A percentile compares a stretch with the other conserved stretches of the same genome.
Evolutionary conservation across 2,329 filamentous ascomycete species (phyloP).

Genomic region (Cadophora gregata): DNA sequence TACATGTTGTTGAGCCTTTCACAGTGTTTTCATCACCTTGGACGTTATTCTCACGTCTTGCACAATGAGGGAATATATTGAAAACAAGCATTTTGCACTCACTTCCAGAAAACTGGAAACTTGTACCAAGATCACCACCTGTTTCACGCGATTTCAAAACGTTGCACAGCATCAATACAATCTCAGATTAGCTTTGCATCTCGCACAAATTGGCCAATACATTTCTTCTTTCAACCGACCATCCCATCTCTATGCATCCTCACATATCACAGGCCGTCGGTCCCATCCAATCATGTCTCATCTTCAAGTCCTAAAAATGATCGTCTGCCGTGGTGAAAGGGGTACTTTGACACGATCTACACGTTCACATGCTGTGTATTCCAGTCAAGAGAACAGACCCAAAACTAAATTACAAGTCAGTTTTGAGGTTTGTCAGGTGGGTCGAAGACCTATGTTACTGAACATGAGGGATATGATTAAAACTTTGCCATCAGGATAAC

Average conservation of each 20-base stretch:
- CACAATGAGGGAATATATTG: background rate
- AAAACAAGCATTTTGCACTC: background rate
- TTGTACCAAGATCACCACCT: background rate
- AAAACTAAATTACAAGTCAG: background rate
- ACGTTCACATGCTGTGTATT: background rate
- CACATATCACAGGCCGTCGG: background rate
- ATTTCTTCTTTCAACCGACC: background rate
- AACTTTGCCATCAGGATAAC: background rate
- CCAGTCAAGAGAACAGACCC: constrained; percentile 3
- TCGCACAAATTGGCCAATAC: background rate
- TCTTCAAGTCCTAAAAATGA: background rate
- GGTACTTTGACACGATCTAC: background rate
- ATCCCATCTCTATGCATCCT: background rate
- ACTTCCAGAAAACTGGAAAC: background rate
- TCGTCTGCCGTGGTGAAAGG: background rate
- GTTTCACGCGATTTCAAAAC: background rate
- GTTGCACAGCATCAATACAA: background rate
- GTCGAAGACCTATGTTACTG: background rate
- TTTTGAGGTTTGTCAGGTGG: background rate
- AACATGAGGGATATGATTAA: background rate
- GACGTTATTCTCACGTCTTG: background rate
- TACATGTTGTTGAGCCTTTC: background rate
- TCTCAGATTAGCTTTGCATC: constrained; percentile 1
- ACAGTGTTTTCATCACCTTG: background rate
- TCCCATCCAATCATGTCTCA: background rate